Conservation (phyloP, 768 basidiomycete genomes). For the Xanthoconium purpureum region DNA sequence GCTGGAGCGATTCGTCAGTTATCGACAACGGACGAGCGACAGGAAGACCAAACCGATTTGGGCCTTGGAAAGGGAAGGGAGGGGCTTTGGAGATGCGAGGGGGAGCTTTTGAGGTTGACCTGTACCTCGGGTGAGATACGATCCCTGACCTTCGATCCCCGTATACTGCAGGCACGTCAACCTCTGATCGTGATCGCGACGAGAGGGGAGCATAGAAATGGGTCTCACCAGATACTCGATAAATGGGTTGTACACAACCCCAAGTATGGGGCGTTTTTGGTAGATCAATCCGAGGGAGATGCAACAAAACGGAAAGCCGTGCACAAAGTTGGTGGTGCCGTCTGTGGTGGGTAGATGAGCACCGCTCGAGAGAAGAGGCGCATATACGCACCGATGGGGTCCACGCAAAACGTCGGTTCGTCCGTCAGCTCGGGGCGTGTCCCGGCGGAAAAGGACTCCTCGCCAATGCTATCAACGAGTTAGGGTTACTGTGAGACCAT, state of each 20-base stretch:
- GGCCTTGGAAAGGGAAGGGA: slow-evolving; percentile 66
- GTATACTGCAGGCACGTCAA: slow-evolving; percentile 52
- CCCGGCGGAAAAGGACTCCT: slow-evolving; percentile 88
- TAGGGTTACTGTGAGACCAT: background rate
- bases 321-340: slow-evolving; percentile 86
- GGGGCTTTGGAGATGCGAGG: slow-evolving; percentile 57
- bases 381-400: slow-evolving; percentile 73
- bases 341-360: slow-evolving; percentile 39
- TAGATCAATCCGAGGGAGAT: slow-evolving; percentile 90
- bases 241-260: slow-evolving; percentile 94
- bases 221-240: slow-evolving; percentile 66
- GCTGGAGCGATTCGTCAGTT: slow-evolving; percentile 37
- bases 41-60: slow-evolving; percentile 49
- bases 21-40: background rate
- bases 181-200: background rate
- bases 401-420: slow-evolving; percentile 92
- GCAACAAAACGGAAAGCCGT: slow-evolving; percentile 83
- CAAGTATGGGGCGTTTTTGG: slow-evolving; percentile 76
- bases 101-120: slow-evolving; percentile 58
- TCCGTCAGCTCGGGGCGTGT: slow-evolving; percentile 68
- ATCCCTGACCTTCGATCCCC: slow-evolving; percentile 75
- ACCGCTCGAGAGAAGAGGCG: background rate
- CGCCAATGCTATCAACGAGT: slow-evolving; percentile 67
- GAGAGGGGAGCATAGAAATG: background rate
- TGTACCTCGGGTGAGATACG: slow-evolving; percentile 59